Evolutionary conservation across 2,329 filamentous ascomycete species (phyloP), one percentile per base, ranked within the genome.

Genomic region (Periglandula ipomoeae): DNA sequence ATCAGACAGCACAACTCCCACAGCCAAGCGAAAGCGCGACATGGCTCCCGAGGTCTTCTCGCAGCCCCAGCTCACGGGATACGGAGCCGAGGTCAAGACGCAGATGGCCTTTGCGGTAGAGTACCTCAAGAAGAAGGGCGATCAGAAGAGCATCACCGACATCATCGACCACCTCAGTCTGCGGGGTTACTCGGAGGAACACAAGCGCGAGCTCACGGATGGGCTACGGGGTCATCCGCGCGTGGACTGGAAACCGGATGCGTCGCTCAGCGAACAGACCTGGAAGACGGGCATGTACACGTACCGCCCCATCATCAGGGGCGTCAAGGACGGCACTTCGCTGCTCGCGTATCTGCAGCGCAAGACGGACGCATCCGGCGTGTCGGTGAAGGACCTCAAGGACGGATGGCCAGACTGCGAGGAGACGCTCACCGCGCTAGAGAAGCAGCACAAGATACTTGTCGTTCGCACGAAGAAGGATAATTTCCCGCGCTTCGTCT

Each of bases 401-500:
- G 93, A 98, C 64, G 93, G 93, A 54, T 98, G 93, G 93, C 82
- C 85, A 22, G 84, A 85, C 58, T 94, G 89, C 60, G 82, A 90
- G 52, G 79, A 84, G 19, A 79, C 85, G 9, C 85, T 98, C 63
- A 79, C 85, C 53, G 74, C 79, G 56, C 76, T 98, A 46, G 91
- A 96, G 70, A 69, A 69, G 37, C 79, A 87, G 63, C 84, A 90
- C 61, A 84, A 85, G 65, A 75, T 97, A 41, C 75, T 97, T 32
- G 88, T 96, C 5, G 86, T 88, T 20, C 81, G 90, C 52, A 90
- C 90, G 49, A 94, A 93, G 70, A 97, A 97, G 71, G 91, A 97
- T 64, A 85, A 87, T 61, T 79, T 87, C 57, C 84, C 91, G 2
- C 82, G 84, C 59, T 87, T 85, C 71, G 83, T 98, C 47, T 97